Base-by-base conservation (phyloP, 2,329 filamentous ascomycete genomes). In the Chaetomiaceae sp. region DNA sequence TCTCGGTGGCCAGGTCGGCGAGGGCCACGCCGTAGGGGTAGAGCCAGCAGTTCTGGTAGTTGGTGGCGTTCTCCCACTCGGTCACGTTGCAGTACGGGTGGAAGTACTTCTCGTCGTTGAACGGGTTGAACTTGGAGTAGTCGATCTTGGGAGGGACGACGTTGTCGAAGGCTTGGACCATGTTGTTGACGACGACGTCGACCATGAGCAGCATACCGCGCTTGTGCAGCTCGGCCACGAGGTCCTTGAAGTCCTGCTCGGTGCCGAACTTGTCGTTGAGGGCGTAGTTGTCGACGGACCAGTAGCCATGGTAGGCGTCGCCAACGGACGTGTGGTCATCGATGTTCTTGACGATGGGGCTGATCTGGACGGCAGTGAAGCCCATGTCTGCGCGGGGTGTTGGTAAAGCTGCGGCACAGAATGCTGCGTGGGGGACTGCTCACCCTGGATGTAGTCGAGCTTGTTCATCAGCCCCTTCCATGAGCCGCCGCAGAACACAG, bases 251-350 rank as follows among this genome's bases (percentile, higher is more conserved):
- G 59, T 88, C 84, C 14, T 78, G 71, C 4, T 73, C 72, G 0
- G 79, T 80, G 27, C 85, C 84, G 56, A 81, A 83, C 54, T 81
- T 73, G 2, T 73, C 57, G 61, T 88, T 85, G 51, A 87, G 65
- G 14, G 68, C 51, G 61, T 78, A 74, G 19, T 80, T 64, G 55
- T 81, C 71, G 43, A 72, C 63, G 23, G 75, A 71, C 78, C 77
- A 81, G 64, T 82, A 82, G 7, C 79, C 79, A 55, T 82, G 79
- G 62, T 81, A 82, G 4, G 66, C 57, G 43, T 63, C 59, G 25
- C 65, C 66, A 37, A 62, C 65, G 27, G 63, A 36, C 7, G 62
- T 69, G 56, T 56, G 61, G 53, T 63, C 69, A 54, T 61, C 73
- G 47, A 64, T 73, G 65, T 64, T 68, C 57, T 66, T 63, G 42